Conservation (phyloP, 208 protist genomes). For the Trypanosoma avium region DNA sequence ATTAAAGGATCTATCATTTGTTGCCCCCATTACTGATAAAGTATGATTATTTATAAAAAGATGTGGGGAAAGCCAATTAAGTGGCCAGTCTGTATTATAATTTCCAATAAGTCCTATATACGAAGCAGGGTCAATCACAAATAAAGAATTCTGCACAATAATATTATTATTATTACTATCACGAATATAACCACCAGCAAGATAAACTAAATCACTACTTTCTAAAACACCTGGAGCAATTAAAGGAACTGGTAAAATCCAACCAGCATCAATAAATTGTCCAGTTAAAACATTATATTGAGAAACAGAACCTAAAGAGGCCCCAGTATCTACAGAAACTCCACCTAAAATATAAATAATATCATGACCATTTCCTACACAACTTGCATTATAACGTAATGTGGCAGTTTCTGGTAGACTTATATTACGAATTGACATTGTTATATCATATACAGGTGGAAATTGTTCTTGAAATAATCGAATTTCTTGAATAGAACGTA, state of each 20-base stretch:
- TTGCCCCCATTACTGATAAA: conserved; percentile 19
- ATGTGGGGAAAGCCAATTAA: conserved; percentile 24
- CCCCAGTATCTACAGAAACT: conserved; percentile 13
- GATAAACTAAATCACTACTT: conserved; percentile 29
- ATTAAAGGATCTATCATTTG: conserved; percentile 12
- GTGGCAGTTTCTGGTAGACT: conserved; percentile 6
- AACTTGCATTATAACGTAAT: conserved; percentile 33
- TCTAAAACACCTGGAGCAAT: conserved; percentile 30
- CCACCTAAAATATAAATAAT: conserved; percentile 37
- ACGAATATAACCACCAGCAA: conserved; percentile 22
- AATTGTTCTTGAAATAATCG: conserved; percentile 25
- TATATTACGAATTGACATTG: conserved; percentile 19
- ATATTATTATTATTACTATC: background rate
- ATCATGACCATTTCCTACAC: conserved; percentile 23
- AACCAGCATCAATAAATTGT: conserved; percentile 43
- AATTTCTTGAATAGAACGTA: conserved; percentile 27
- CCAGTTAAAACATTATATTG: conserved; percentile 39
- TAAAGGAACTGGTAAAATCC: conserved; percentile 24
- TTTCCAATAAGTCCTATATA: conserved; percentile 14
- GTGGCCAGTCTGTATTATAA: background rate
- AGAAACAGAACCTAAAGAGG: conserved; percentile 27
- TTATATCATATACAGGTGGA: conserved; percentile 23
- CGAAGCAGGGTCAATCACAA: conserved; percentile 25
- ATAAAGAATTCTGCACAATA: conserved; percentile 15
- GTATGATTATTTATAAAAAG: conserved; percentile 29